Conservation (phyloP, 306 rosid genomes). For the Astragalus membranaceus region DNA sequence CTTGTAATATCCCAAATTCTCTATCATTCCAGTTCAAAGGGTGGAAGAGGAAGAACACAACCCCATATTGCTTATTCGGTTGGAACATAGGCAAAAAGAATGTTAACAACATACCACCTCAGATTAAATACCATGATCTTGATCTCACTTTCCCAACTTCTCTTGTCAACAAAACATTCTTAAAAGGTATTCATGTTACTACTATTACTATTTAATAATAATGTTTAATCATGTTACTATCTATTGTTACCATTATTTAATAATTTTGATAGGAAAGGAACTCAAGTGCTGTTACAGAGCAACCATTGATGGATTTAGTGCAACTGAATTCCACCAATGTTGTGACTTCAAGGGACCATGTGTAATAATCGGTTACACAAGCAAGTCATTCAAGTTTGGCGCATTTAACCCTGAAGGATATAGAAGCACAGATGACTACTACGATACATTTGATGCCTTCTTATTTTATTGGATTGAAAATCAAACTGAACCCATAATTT, state of each 20-base stretch:
- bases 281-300: constrained; percentile 87
- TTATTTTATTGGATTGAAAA: constrained; percentile 43
- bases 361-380: constrained; percentile 76
- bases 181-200: constrained; percentile 35
- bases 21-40: constrained; percentile 22
- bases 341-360: constrained; percentile 94
- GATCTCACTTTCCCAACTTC: constrained; percentile 75
- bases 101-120: constrained; percentile 40
- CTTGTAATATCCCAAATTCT: constrained; percentile 32
- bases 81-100: constrained; percentile 56
- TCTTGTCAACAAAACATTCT: constrained; percentile 57
- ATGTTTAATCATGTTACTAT: no score
- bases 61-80: constrained; percentile 53
- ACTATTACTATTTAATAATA: no score
- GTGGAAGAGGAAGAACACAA: constrained; percentile 22
- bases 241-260: no score
- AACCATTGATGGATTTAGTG: constrained; percentile 74
- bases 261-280: constrained; percentile 56
- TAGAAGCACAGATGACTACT: constrained; percentile 91
- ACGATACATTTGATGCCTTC: constrained; percentile 80
- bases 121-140: constrained; percentile 53
- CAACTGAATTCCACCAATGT: constrained; percentile 58
- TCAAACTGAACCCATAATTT: constrained; percentile 22
- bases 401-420: constrained; percentile 93
- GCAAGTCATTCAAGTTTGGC: constrained; percentile 82